Base-by-base conservation (phyloP, 108 stramenopile species). In the Mayamaea pseudoterrestris region DNA sequence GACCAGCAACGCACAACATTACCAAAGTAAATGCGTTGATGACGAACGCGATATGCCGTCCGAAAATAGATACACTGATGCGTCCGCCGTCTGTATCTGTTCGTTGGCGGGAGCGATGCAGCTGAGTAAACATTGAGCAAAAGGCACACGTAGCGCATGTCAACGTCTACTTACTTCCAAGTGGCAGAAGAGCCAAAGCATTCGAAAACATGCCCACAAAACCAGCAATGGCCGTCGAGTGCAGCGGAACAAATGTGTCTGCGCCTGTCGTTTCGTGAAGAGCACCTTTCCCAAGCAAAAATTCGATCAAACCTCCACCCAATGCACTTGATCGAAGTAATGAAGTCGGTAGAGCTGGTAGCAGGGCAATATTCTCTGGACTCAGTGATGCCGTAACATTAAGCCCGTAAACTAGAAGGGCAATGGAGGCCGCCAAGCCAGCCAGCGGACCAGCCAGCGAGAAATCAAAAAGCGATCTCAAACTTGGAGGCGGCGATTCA, bases 41-140 rank as follows among this genome's bases (percentile, higher is more conserved):
- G 5, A 83, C 55, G 34, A 74, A 66, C 1, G 78, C 61, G 36
- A 67, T 70, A 11, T 65, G 57, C 45, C 84, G 45, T 20, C 85
- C 85, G 58, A 87, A 82, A 50, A 87, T 72, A 1, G 80, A 60
- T 16, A 64, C 30, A 17, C 61, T 41, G 34, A 80, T 77, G 32
- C 85, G 44, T 24, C 85, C 85, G 16, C 85, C 85, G 42, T 87
- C 85, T 11, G 85, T 82, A 27, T 82, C 73, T 58, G 31, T 27
- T 13, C 23, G 11, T 5, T 12, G 13, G n/a, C n/a, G n/a, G n/a
- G n/a, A n/a, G n/a, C n/a, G n/a, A n/a, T n/a, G n/a, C n/a, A n/a
- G n/a, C n/a, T n/a, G n/a, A n/a, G n/a, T n/a, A n/a, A n/a, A n/a
- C n/a, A n/a, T n/a, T n/a, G n/a, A n/a, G n/a, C n/a, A n/a, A n/a